Base-by-base conservation (phyloP, 768 basidiomycete genomes). In the Lactarius sanguifluus region DNA sequence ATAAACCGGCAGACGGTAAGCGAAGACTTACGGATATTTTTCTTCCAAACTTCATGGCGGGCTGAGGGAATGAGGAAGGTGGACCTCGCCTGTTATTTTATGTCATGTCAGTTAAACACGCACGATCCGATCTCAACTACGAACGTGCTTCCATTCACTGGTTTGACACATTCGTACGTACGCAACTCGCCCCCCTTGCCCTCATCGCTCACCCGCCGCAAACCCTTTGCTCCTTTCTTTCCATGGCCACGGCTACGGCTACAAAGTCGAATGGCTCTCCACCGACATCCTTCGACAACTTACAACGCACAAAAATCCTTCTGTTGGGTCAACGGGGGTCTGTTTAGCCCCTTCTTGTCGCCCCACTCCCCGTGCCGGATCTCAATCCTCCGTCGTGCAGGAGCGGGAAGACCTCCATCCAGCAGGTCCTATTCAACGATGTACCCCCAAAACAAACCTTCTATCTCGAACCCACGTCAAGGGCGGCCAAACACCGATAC, bases 341-440 rank as follows among this genome's bases (percentile, higher is more conserved):
- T n/a, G 76, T 66, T 25, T 23, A 59, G 47, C 43, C 69, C 66
- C 60, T 38, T 43, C 32, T 52, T 13, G 20, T 52, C 50, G 23
- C 50, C 9, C 34, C 38, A 12, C 38, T 1, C 56, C 30, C 12
- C 32, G 34, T 52, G 20, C 59, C 36, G 13, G 38, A 16, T 65
- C 63, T 65, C 59, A 58, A 55, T 36, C 28, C 61, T 55, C 36
- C 62, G 50, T 18, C 40, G 34, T 56, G 43, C 73, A 96, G 95
- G 78, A 89, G 90, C 65, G 96, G 96, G 66, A 98, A 97, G 76
- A 91, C 94, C 41, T 94, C 92, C 23, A 92, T 95, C 61, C 85
- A 90, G 71, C 87, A 95, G 75, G 92, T 96, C 40, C 83, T 97
- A n/a, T 96, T 98, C 81, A 88, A 95, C 70, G 81, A 87, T 68